Evolutionary conservation across 2,329 filamentous ascomycete species (phyloP).

Genomic region (Ceratocystis alfenasii): DNA sequence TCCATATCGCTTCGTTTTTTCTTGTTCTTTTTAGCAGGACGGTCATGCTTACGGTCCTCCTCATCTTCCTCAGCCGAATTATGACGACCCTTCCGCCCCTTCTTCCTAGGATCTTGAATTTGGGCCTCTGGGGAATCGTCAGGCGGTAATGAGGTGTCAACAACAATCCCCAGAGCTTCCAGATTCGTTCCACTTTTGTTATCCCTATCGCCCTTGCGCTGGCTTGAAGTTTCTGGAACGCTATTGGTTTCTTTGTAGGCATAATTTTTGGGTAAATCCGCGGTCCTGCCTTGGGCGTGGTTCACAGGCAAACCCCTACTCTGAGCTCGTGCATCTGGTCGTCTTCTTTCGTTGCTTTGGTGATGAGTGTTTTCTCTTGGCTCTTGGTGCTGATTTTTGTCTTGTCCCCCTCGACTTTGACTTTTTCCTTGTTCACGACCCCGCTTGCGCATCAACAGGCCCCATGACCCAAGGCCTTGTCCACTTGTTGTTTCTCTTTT

Average conservation of each 20-base stretch:
- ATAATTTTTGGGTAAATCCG: neutral
- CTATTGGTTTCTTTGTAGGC: neutral
- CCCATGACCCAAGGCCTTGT: constrained; percentile 10
- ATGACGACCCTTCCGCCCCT: constrained; percentile 11
- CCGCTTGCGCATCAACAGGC: constrained; percentile 13
- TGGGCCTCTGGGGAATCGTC: neutral
- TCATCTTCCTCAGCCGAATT: constrained; percentile 16
- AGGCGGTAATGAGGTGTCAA: constrained; percentile 2
- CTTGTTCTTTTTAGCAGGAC: constrained; percentile 9
- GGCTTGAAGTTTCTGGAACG: neutral
- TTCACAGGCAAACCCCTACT: neutral
- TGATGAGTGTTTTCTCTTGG: neutral
- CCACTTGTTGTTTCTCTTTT: neutral
- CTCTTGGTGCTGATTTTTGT: constrained; percentile 1
- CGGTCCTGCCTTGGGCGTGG: neutral
- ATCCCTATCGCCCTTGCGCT: neutral
- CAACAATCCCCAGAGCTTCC: constrained; percentile 16
- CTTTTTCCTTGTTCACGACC: constrained; percentile 2
- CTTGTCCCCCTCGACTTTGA: neutral
- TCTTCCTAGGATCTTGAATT: neutral
- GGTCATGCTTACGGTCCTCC: neutral
- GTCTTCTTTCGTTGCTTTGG: neutral
- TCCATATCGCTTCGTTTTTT: constrained; percentile 16
- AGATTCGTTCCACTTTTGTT: neutral
- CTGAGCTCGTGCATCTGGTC: neutral